Evolutionary conservation across 306 rosid genomes (phyloP).

Genomic region (Prunus armeniaca): DNA sequence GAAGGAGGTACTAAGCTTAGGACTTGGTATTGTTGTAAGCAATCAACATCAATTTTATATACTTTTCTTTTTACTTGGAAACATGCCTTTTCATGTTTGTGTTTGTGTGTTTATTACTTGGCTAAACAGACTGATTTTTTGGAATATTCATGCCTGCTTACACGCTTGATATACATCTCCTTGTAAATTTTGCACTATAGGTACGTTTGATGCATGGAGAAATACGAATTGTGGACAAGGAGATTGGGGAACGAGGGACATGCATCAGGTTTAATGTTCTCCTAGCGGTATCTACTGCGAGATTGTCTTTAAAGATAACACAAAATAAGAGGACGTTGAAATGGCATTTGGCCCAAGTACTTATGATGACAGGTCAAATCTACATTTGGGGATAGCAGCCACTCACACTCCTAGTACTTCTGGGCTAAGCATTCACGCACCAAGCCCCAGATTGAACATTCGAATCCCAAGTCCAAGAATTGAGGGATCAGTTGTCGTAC

Average conservation of each 20-base stretch:
- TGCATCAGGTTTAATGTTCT: slow-evolving; percentile 70
- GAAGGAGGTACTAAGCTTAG: slow-evolving; percentile 85
- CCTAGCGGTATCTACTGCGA: slow-evolving; percentile 22
- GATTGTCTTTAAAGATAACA: background rate
- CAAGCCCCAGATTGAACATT: slow-evolving; percentile 35
- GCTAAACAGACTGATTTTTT: too few species aligned
- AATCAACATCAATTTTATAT: background rate
- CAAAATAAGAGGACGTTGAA: slow-evolving; percentile 26
- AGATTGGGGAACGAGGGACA: slow-evolving; percentile 54
- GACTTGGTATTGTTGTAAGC: slow-evolving; percentile 88
- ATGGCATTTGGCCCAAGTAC: slow-evolving; percentile 14
- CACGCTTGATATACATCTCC: background rate
- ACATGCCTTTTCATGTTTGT: background rate
- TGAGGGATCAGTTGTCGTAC: slow-evolving; percentile 42
- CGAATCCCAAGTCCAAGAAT: slow-evolving; percentile 34
- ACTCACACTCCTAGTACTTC: background rate
- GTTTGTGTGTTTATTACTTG: background rate
- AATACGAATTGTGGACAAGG: slow-evolving; percentile 66
- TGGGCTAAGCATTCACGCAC: background rate
- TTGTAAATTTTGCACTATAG: slow-evolving; percentile 23
- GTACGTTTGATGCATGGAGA: slow-evolving; percentile 87
- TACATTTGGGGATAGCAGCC: background rate
- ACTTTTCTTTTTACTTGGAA: background rate
- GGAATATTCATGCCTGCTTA: too few species aligned
- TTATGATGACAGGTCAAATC: background rate